phyloP scores from a whole-genome alignment of 2,329 filamentous ascomycete species.

The Cladophialophora bantiana region DNA sequence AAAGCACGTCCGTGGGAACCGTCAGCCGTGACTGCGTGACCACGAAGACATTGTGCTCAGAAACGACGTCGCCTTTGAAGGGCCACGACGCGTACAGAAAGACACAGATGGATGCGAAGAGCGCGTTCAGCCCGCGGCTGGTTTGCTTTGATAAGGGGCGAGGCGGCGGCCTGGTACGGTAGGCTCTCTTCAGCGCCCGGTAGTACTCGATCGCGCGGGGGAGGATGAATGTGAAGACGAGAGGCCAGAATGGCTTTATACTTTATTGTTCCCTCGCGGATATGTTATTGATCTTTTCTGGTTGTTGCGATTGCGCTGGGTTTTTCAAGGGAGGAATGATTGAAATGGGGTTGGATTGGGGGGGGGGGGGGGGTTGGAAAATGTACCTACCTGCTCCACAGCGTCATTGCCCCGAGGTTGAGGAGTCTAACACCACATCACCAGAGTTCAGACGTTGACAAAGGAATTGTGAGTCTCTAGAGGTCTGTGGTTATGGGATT shows the following conservation, averaged over 20 bases:
- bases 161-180: constrained; percentile 46
- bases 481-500: background rate
- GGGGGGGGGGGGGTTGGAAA: background rate
- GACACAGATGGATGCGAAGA: constrained; percentile 61
- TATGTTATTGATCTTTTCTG: background rate
- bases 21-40: constrained; percentile 81
- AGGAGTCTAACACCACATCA: background rate
- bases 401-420: constrained; percentile 1
- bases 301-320: background rate
- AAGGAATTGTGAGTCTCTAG: background rate
- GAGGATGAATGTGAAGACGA: constrained; percentile 41
- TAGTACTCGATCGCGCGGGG: constrained; percentile 39
- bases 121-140: constrained; percentile 53
- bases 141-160: constrained; percentile 47
- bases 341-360: background rate
- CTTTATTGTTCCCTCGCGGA: constrained; percentile 20
- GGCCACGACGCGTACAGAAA: constrained; percentile 64
- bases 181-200: constrained; percentile 35
- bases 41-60: constrained; percentile 76
- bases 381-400: constrained; percentile 22
- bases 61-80: constrained; percentile 34
- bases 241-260: constrained; percentile 41
- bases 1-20: constrained; percentile 83
- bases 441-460: background rate
- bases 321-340: background rate